Percentiles rank a stretch among this genome's conserved stretches.
Conservation (phyloP, 441 rosid genomes). For the Manihot esculenta region DNA sequence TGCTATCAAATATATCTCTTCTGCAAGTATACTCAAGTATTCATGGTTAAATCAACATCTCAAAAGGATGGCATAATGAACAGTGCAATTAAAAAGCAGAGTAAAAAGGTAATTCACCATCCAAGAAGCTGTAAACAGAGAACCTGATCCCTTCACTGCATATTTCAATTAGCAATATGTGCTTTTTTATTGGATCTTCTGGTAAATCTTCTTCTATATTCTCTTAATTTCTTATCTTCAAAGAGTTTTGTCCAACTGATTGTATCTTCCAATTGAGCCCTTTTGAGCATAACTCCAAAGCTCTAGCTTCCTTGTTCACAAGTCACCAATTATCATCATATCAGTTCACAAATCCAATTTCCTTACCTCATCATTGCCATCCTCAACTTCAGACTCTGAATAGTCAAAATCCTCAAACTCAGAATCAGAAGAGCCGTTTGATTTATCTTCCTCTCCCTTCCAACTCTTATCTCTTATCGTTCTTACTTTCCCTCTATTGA, state of each 20-base stretch:
- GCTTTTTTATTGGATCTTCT: background rate
- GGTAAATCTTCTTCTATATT: background rate
- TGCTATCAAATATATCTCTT: slow-evolving; percentile 18
- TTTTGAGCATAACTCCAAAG: background rate
- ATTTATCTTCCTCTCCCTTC: slow-evolving; percentile 14
- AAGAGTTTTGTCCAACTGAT: background rate
- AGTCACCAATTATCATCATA: background rate
- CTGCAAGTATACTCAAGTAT: background rate
- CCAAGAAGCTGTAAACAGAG: slow-evolving; percentile 7
- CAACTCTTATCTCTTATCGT: background rate
- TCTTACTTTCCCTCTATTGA: slow-evolving; percentile 5
- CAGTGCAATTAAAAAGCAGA: background rate
- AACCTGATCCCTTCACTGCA: background rate
- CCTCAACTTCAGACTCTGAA: slow-evolving; percentile 15
- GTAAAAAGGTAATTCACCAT: slow-evolving; percentile 4
- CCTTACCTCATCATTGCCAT: background rate
- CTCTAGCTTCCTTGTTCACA: background rate
- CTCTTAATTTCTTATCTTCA: background rate
- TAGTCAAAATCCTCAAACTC: slow-evolving; percentile 13
- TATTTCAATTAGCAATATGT: background rate
- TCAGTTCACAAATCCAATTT: slow-evolving; percentile 15
- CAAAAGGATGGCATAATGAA: background rate
- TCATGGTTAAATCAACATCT: background rate
- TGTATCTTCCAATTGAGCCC: background rate
- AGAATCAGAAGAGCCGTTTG: slow-evolving; percentile 1